Percentiles rank a stretch among this genome's conserved stretches.
phyloP scores from a whole-genome alignment of 257 asterid genomes.

The Nicotiana tomentosiformis region DNA sequence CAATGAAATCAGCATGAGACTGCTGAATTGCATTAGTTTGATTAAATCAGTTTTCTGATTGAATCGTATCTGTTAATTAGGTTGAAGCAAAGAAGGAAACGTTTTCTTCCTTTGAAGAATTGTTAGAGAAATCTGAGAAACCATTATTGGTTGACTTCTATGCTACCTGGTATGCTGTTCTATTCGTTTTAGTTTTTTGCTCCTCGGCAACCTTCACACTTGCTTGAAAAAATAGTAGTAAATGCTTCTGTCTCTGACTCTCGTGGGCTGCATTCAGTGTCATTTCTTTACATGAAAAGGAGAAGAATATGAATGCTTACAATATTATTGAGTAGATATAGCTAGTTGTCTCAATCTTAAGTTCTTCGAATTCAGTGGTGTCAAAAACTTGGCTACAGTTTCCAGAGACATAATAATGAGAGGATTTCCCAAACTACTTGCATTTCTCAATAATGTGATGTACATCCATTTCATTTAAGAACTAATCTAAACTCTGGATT shows the following conservation, averaged over 20 bases:
- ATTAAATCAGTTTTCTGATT: background rate
- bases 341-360: background rate
- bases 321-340: background rate
- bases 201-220: background rate
- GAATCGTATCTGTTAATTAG: constrained; percentile 30
- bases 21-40: background rate
- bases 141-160: constrained; percentile 93
- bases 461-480: background rate
- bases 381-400: background rate
- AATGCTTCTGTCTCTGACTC: background rate
- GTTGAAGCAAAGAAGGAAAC: constrained; percentile 86
- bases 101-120: constrained; percentile 68
- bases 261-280: background rate
- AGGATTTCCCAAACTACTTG: background rate
- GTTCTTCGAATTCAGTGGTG: background rate
- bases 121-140: constrained; percentile 68
- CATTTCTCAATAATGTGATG: background rate
- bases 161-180: constrained; percentile 74
- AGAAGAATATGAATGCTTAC: background rate
- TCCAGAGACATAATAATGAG: background rate
- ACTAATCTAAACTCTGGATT: constrained; percentile 13
- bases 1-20: background rate
- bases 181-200: background rate
- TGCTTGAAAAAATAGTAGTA: background rate
- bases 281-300: background rate